Percentiles rank a stretch among this genome's conserved stretches.
phyloP scores from a whole-genome alignment of 1,284 basidiomycete genomes.

The Rhodotorula glutinis region DNA sequence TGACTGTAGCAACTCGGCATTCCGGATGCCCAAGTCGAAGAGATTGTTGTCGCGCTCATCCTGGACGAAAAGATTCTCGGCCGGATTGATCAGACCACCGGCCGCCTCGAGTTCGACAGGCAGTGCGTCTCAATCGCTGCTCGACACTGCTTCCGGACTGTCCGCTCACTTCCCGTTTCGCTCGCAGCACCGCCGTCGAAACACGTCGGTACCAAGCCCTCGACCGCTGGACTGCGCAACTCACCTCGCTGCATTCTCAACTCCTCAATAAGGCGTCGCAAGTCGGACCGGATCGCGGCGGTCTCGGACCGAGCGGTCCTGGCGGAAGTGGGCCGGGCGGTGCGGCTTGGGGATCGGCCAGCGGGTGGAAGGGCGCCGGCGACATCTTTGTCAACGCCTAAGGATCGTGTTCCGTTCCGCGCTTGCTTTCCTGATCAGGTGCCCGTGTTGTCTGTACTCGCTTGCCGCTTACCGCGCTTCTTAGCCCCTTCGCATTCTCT shows the following conservation, averaged over 20 bases:
- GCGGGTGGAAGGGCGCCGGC: neutral
- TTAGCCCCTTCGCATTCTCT: neutral
- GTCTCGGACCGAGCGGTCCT: neutral
- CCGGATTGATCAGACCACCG: constrained; percentile 90
- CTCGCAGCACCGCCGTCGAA: constrained; percentile 69
- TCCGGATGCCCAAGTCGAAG: constrained; percentile 80
- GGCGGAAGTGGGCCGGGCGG: neutral
- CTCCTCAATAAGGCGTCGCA: constrained; percentile 61
- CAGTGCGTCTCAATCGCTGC: constrained; percentile 61
- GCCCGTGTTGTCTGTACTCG: neutral
- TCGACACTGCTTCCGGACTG: neutral
- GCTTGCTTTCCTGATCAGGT: neutral
- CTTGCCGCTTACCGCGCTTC: neutral
- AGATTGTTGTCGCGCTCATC: constrained; percentile 87
- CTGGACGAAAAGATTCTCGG: constrained; percentile 93
- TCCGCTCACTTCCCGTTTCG: neutral
- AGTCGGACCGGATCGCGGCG: constrained; percentile 27
- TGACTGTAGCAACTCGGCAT: constrained; percentile 85
- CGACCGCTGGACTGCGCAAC: constrained; percentile 71
- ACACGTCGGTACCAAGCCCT: constrained; percentile 78
- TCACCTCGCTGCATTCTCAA: constrained; percentile 66
- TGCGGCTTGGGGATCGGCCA: neutral
- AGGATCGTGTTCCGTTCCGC: neutral
- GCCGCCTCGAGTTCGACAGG: constrained; percentile 80
- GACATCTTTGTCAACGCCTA: neutral